Conservation (phyloP, 352 stramenopile species). For the Elongisporangium senticosum region DNA sequence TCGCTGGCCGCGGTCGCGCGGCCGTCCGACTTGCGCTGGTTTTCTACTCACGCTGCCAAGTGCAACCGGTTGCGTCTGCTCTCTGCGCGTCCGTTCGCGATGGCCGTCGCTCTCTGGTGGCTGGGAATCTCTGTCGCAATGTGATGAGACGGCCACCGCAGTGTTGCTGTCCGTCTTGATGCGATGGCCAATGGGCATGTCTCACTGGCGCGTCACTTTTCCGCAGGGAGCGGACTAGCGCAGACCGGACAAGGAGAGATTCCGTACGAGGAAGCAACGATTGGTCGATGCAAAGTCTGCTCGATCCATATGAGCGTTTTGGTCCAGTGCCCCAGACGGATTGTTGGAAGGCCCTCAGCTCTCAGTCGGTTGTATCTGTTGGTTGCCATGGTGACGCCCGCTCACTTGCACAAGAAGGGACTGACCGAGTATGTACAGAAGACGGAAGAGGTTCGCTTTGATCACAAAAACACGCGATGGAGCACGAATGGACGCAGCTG, state of each 20-base stretch:
- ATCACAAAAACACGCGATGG: background rate
- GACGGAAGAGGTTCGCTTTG: background rate
- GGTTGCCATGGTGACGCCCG: no score
- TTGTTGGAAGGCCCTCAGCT: no score
- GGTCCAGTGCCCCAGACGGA: no score
- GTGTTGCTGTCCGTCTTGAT: background rate
- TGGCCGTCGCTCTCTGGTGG: background rate
- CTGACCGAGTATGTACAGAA: no score
- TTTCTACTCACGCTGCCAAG: background rate
- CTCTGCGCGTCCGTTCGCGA: background rate
- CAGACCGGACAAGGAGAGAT: background rate
- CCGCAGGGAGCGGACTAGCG: background rate
- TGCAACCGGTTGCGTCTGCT: background rate
- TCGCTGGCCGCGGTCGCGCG: background rate
- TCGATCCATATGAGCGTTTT: no score
- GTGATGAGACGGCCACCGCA: background rate
- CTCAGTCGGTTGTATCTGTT: no score
- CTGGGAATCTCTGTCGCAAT: background rate
- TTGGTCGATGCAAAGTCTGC: no score
- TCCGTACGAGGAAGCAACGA: no score
- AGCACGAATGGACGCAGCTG: no score
- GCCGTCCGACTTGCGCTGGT: background rate
- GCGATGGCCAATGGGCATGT: background rate
- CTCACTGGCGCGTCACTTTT: background rate
- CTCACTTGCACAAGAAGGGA: no score